Evolutionary conservation across 345 rosid genomes (phyloP).

Genomic region (Salix koriyanagi): DNA sequence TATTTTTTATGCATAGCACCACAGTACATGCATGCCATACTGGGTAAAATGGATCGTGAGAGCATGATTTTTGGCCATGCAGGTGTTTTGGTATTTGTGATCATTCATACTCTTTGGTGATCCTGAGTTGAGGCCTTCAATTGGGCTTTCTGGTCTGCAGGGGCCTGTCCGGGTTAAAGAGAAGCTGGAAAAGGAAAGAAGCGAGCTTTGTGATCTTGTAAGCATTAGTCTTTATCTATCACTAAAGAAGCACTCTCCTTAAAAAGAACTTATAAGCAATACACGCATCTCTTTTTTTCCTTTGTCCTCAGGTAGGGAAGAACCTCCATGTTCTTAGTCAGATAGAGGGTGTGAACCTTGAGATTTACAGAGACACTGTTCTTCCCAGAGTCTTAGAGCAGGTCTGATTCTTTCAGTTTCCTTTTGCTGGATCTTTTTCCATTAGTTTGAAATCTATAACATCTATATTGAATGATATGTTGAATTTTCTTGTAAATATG

Average conservation of each 20-base stretch:
- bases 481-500: background rate
- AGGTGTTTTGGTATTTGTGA: constrained; percentile 91
- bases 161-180: constrained; percentile 97
- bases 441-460: background rate
- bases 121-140: constrained; percentile 96
- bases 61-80: constrained; percentile 95
- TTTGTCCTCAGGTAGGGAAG: constrained; percentile 78
- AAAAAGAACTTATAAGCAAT: background rate
- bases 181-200: constrained; percentile 95
- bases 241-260: constrained; percentile 4
- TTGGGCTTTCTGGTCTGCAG: constrained; percentile 99
- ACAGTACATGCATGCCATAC: constrained; percentile 56
- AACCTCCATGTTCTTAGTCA: constrained; percentile 96
- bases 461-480: background rate
- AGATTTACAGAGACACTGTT: constrained; percentile 81
- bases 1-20: constrained; percentile 48
- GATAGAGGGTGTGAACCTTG: constrained; percentile 93
- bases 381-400: constrained; percentile 97
- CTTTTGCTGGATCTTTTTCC: background rate
- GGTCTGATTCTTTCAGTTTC: constrained; percentile 37
- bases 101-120: constrained; percentile 87
- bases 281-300: background rate
- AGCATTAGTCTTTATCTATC: constrained; percentile 42
- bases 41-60: constrained; percentile 59
- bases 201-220: constrained; percentile 99